Percentiles rank a stretch among this genome's conserved stretches.
Conservation (phyloP, 2,329 filamentous ascomycete species). For the Colletotrichum tanaceti region DNA sequence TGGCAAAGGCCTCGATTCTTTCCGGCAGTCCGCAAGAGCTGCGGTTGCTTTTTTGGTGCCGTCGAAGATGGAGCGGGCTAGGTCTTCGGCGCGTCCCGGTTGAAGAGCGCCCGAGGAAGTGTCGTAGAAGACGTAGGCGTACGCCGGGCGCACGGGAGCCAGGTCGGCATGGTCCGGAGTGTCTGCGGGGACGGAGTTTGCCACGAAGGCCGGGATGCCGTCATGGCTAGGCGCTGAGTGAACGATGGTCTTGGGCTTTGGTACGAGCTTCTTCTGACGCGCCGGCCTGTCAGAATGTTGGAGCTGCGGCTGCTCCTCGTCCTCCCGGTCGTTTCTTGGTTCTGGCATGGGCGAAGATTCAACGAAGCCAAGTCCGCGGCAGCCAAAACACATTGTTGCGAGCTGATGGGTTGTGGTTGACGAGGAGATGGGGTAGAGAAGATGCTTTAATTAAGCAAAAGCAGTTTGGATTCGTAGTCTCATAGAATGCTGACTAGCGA, state of each 20-base stretch:
- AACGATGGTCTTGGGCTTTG: constrained; percentile 1
- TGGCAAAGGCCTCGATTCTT: neutral
- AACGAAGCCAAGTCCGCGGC: neutral
- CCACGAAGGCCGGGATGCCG: constrained; percentile 1
- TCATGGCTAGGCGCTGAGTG: constrained; percentile 6
- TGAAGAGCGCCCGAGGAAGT: neutral
- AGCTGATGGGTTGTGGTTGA: too few species aligned
- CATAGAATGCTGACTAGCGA: too few species aligned
- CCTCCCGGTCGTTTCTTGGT: neutral
- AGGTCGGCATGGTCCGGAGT: neutral
- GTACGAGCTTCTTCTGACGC: neutral
- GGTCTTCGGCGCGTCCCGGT: neutral
- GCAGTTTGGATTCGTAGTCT: too few species aligned
- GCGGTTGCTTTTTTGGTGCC: neutral
- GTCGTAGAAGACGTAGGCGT: constrained; percentile 11
- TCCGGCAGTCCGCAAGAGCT: neutral
- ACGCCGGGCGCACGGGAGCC: neutral
- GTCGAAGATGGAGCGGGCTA: constrained; percentile 4
- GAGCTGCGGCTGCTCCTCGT: neutral
- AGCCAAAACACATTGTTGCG: neutral
- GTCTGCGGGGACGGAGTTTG: neutral
- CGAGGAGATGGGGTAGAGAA: too few species aligned
- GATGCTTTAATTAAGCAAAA: too few species aligned
- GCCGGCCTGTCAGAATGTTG: neutral
- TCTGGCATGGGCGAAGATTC: neutral